Conservation (phyloP, 345 rosid species). For the Salix koriyanagi region DNA sequence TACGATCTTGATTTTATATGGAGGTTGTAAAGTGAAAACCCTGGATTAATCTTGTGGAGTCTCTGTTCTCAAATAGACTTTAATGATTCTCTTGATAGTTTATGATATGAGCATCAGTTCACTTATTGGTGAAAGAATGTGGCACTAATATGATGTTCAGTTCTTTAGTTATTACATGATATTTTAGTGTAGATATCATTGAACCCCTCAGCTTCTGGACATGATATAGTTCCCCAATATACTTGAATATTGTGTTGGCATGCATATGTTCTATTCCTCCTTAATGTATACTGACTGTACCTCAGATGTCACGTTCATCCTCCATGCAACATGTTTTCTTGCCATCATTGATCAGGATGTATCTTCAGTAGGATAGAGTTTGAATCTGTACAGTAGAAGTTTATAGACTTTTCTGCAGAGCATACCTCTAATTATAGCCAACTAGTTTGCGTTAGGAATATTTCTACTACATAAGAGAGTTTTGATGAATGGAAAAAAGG, state of each 20-base stretch:
- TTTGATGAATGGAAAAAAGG: neutral
- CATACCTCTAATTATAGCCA: neutral
- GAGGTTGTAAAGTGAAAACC: neutral
- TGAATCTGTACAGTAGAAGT: neutral
- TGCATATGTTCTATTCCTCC: neutral
- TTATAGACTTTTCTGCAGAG: neutral
- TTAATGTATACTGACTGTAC: neutral
- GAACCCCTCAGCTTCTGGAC: neutral
- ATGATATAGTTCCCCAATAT: neutral
- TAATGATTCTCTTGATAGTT: neutral
- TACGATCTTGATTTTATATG: neutral
- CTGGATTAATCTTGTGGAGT: too few species aligned
- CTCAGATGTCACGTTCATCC: neutral
- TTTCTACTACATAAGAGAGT: neutral
- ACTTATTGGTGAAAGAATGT: neutral
- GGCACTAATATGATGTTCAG: neutral
- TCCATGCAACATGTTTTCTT: too few species aligned
- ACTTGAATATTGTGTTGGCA: neutral
- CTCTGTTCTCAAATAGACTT: neutral
- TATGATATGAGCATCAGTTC: slow-evolving; percentile 3
- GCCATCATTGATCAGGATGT: too few species aligned
- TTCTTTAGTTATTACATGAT: neutral
- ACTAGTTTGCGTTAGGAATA: neutral
- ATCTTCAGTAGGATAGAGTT: neutral
- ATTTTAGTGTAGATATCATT: neutral